A percentile compares a stretch with the other conserved stretches of the same genome.
phyloP scores from a whole-genome alignment of 306 rosid genomes.

The Dryas octopetala region DNA sequence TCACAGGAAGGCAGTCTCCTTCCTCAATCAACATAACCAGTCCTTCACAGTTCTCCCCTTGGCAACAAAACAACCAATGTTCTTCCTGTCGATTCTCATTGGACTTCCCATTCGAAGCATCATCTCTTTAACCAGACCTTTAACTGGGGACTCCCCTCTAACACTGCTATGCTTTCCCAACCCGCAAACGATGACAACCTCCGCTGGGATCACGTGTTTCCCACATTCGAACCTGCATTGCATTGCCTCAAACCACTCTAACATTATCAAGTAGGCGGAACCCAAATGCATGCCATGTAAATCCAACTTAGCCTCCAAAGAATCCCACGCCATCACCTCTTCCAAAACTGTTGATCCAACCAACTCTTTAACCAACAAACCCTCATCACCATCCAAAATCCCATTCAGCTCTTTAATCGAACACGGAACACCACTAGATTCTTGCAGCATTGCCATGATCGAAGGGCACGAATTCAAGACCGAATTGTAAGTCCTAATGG shows the following conservation, averaged over 20 bases:
- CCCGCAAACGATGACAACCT: constrained; percentile 64
- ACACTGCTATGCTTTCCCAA: constrained; percentile 77
- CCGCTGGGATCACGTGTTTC: constrained; percentile 30
- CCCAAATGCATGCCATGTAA: constrained; percentile 77
- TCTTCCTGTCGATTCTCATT: constrained; percentile 60
- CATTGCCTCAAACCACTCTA: constrained; percentile 77
- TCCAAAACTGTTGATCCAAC: constrained; percentile 44
- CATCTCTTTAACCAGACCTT: constrained; percentile 64
- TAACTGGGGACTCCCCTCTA: constrained; percentile 66
- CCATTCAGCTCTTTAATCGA: constrained; percentile 43
- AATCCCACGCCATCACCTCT: constrained; percentile 64
- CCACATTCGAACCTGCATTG: constrained; percentile 33
- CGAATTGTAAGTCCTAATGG: constrained; percentile 65
- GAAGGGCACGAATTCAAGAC: constrained; percentile 65
- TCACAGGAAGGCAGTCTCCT: background rate
- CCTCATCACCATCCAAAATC: constrained; percentile 55
- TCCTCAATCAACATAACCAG: constrained; percentile 49
- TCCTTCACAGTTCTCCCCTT: constrained; percentile 64
- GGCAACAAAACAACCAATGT: constrained; percentile 70
- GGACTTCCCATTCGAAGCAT: constrained; percentile 57
- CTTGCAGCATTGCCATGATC: constrained; percentile 43
- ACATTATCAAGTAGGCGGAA: constrained; percentile 59
- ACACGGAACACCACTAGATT: constrained; percentile 37
- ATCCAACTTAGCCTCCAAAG: constrained; percentile 72
- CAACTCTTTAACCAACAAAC: constrained; percentile 59